These are phyloP conservation scores for Canavalia gladiata DNA, from an alignment of 306 rosid genomes.

Conservation along the genomic window DNA sequence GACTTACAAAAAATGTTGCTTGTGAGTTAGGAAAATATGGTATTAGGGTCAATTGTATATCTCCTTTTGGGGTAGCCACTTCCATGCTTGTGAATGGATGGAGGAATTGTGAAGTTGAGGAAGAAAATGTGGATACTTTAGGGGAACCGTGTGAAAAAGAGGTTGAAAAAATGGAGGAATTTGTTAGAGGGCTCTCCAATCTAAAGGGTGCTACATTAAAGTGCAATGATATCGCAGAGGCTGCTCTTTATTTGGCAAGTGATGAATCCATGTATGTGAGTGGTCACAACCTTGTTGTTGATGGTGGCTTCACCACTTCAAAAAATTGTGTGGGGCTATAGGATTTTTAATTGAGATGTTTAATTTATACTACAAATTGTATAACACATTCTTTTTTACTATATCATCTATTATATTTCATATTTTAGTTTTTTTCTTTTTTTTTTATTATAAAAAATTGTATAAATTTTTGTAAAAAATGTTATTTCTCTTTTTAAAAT, in stretches of 20 bases:
- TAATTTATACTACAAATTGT: no score
- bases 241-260: slow-evolving; percentile 20
- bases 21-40: slow-evolving; percentile 45
- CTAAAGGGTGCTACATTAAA: slow-evolving; percentile 41
- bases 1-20: slow-evolving; percentile 41
- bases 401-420: no score
- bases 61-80: slow-evolving; percentile 58
- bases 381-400: no score
- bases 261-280: slow-evolving; percentile 52
- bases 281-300: slow-evolving; percentile 54
- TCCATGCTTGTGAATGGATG: slow-evolving; percentile 49
- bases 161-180: slow-evolving; percentile 43
- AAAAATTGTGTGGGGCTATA: slow-evolving; percentile 42
- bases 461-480: no score
- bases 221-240: slow-evolving; percentile 45
- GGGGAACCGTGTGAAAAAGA: neutral
- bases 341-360: neutral
- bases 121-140: neutral
- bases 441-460: no score
- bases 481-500: no score
- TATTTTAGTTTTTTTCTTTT: no score
- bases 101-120: slow-evolving; percentile 12
- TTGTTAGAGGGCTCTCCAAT: slow-evolving; percentile 40
- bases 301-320: slow-evolving; percentile 47
- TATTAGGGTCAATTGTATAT: slow-evolving; percentile 44